Evolutionary conservation across 2,329 filamentous ascomycete genomes (phyloP).

Genomic region (Penicillium digitatum): DNA sequence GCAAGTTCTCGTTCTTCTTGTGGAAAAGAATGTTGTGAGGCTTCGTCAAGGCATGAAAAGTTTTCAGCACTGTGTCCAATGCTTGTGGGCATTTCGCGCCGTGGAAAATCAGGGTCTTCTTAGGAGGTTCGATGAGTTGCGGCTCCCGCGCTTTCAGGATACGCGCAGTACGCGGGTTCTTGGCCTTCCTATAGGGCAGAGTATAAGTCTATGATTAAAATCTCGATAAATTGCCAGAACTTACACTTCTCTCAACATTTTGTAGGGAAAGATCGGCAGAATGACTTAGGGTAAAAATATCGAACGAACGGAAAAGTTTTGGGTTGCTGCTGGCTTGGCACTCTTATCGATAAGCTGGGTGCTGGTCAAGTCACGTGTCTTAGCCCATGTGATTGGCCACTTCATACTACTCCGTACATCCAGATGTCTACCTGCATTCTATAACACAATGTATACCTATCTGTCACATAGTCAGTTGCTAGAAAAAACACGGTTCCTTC

Average conservation of each 20-base stretch:
- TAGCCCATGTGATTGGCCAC: not conserved
- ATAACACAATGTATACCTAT: not conserved
- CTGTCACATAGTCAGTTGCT: too few species aligned
- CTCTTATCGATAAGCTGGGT: conserved; percentile 37
- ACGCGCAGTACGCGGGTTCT: conserved; percentile 86
- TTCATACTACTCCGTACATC: too few species aligned
- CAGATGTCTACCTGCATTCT: not conserved
- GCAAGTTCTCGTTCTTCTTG: conserved; percentile 88
- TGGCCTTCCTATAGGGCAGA: conserved; percentile 55
- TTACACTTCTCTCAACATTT: conserved; percentile 46
- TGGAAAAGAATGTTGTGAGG: conserved; percentile 85
- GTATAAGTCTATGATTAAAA: not conserved
- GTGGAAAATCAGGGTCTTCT: conserved; percentile 82
- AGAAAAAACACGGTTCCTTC: too few species aligned
- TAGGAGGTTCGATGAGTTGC: conserved; percentile 83
- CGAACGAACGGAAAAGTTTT: conserved; percentile 38
- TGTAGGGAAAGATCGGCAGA: conserved; percentile 20
- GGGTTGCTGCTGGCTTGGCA: conserved; percentile 35
- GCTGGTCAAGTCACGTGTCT: not conserved
- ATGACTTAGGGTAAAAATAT: conserved; percentile 26
- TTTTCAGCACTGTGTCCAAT: conserved; percentile 76
- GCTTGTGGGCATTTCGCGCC: conserved; percentile 81
- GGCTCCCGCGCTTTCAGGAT: conserved; percentile 90
- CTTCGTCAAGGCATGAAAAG: conserved; percentile 78
- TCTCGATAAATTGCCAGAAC: conserved; percentile 12